These are phyloP conservation scores for Fusarium illudens DNA, from an alignment of 2,329 filamentous ascomycete genomes.

Conservation along the genomic window DNA sequence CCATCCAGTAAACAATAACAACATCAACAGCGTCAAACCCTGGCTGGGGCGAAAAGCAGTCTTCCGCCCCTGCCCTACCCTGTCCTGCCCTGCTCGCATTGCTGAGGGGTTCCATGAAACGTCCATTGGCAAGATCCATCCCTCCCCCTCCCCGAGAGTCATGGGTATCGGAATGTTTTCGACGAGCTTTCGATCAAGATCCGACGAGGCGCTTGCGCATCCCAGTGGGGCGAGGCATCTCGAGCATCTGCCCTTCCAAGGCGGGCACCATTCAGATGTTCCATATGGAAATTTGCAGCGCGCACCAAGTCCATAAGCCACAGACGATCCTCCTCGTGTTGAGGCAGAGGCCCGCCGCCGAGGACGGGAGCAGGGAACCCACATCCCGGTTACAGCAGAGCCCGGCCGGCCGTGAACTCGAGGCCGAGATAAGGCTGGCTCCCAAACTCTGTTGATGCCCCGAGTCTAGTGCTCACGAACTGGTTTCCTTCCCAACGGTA, in stretches of 20 bases:
- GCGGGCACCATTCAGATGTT: conserved; percentile 43
- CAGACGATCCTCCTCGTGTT: conserved; percentile 38
- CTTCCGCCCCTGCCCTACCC: conserved; percentile 28
- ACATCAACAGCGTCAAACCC: conserved; percentile 17
- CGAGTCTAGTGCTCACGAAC: conserved; percentile 27
- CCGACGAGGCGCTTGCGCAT: conserved; percentile 41
- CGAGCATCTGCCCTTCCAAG: conserved; percentile 29
- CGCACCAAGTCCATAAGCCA: conserved; percentile 28
- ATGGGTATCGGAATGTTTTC: conserved; percentile 38
- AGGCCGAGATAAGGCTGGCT: conserved; percentile 30
- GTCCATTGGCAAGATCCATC: conserved; percentile 26
- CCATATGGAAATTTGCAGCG: conserved; percentile 34
- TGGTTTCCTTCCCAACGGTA: conserved; percentile 31
- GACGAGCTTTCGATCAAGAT: conserved; percentile 40
- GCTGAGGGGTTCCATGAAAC: conserved; percentile 31
- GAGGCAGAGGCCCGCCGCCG: conserved; percentile 27
- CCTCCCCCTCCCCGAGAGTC: conserved; percentile 12
- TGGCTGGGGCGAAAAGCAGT: conserved; percentile 12
- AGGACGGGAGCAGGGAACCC: conserved; percentile 18
- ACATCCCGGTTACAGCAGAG: conserved; percentile 13
- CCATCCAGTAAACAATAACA: conserved; percentile 14
- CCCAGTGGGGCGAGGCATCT: conserved; percentile 28
- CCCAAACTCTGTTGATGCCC: conserved; percentile 21
- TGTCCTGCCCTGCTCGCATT: conserved; percentile 29
- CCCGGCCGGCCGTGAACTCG: too few relatives aligned